These are phyloP conservation scores for Suillus occidentalis DNA, from an alignment of 768 basidiomycete genomes.

Conservation along the genomic window DNA sequence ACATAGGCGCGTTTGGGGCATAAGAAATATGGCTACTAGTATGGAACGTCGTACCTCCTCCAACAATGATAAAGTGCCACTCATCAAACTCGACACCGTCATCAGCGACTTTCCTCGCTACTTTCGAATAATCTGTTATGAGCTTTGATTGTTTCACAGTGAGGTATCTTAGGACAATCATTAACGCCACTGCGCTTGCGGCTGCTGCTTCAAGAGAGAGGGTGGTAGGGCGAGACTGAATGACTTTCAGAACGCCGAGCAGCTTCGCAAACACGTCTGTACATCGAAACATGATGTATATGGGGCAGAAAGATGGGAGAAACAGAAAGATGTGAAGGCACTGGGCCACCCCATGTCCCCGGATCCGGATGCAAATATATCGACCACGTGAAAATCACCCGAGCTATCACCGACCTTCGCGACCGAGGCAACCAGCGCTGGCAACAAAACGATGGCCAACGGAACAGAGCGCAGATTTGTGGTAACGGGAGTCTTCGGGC, in stretches of 20 bases:
- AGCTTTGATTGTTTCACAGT: constrained; percentile 9
- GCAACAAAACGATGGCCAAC: no score
- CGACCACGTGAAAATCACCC: no score
- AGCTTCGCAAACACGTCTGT: not conserved
- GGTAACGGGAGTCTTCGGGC: no score
- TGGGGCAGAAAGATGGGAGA: not conserved
- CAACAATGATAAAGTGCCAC: constrained; percentile 54
- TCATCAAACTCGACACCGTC: constrained; percentile 23
- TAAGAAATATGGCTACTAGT: not conserved
- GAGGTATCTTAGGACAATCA: constrained; percentile 7
- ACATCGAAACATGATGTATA: not conserved
- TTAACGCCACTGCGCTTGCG: constrained; percentile 11
- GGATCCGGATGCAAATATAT: no score
- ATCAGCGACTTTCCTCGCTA: constrained; percentile 10
- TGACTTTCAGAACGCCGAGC: not conserved
- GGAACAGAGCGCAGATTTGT: no score
- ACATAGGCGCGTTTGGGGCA: not conserved
- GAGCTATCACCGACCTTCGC: no score
- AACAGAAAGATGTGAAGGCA: not conserved
- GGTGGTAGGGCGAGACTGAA: not conserved
- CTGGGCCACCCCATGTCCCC: no score
- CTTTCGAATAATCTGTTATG: constrained; percentile 15
- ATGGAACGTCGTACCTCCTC: constrained; percentile 43
- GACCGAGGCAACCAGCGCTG: no score
- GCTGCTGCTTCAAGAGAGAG: constrained; percentile 3